Percentiles rank a stretch among this genome's conserved stretches.
Evolutionary conservation across 345 rosid species (phyloP).

Genomic region (Pistacia atlantica): DNA sequence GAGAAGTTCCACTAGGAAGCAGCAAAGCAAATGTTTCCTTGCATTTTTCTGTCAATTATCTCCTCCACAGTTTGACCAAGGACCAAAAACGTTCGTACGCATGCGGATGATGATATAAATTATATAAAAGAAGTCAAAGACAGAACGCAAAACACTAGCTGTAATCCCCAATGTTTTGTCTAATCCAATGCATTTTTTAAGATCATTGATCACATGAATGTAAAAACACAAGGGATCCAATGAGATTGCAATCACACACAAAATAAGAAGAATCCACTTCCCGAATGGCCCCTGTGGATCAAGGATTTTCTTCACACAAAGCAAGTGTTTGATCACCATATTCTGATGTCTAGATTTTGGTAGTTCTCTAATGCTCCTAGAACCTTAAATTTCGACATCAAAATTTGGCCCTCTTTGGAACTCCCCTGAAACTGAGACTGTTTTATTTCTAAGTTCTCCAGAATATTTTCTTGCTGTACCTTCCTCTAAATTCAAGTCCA

Average conservation of each 20-base stretch:
- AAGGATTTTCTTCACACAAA: background rate
- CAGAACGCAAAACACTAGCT: constrained; percentile 18
- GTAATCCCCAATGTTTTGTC: constrained; percentile 19
- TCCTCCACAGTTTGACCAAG: background rate
- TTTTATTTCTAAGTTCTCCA: background rate
- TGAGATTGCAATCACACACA: background rate
- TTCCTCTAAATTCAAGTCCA: background rate
- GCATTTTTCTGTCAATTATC: background rate
- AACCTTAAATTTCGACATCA: background rate
- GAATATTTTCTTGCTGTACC: background rate
- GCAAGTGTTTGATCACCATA: background rate
- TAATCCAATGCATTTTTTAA: constrained; percentile 11
- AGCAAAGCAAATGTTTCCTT: background rate
- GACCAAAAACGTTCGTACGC: background rate
- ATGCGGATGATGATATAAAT: background rate
- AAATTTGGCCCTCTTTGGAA: background rate
- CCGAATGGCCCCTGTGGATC: background rate
- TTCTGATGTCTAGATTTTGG: no score
- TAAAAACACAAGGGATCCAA: no score
- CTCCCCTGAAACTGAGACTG: background rate
- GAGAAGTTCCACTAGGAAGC: constrained; percentile 42
- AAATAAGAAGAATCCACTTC: background rate
- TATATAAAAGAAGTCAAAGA: constrained; percentile 2
- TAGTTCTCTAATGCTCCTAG: background rate
- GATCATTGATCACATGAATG: constrained; percentile 4